Evolutionary conservation across 179 eudicot genomes (phyloP).

Genomic region (Camellia oleifera): DNA sequence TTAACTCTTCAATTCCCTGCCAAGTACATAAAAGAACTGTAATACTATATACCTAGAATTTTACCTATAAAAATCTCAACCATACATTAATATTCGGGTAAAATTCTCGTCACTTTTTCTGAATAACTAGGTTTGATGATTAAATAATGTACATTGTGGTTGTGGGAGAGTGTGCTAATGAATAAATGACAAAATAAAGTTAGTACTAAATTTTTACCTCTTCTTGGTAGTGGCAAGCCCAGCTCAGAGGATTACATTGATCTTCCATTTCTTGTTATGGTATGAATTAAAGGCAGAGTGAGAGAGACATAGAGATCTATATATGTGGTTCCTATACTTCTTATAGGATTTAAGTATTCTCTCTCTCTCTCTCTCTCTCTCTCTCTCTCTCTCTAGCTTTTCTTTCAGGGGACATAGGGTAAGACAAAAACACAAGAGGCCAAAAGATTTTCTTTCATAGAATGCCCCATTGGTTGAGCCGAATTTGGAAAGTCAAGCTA

Average conservation of each 20-base stretch:
- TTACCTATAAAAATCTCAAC: no score
- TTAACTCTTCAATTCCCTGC: conserved; percentile 66
- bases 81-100: no score
- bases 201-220: conserved; percentile 44
- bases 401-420: conserved; percentile 26
- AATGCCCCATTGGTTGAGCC: no score
- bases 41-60: no score
- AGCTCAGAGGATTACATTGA: conserved; percentile 69
- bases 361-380: not conserved
- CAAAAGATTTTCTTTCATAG: conserved; percentile 17
- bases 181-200: not conserved
- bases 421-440: conserved; percentile 34
- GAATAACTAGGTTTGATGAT: no score
- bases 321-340: conserved; percentile 18
- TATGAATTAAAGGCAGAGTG: not conserved
- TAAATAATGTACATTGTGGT: no score
- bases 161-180: no score
- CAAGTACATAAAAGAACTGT: not conserved
- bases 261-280: conserved; percentile 52
- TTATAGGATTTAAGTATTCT: conserved; percentile 12
- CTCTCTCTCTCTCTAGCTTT: conserved; percentile 8
- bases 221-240: conserved; percentile 61
- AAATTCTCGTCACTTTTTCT: no score
- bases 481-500: no score
- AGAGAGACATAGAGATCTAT: conserved; percentile 20